Percentiles rank a stretch among this genome's conserved stretches.
Conservation (phyloP, 2,329 filamentous ascomycete species). For the Emmonsiellopsis sp. region DNA sequence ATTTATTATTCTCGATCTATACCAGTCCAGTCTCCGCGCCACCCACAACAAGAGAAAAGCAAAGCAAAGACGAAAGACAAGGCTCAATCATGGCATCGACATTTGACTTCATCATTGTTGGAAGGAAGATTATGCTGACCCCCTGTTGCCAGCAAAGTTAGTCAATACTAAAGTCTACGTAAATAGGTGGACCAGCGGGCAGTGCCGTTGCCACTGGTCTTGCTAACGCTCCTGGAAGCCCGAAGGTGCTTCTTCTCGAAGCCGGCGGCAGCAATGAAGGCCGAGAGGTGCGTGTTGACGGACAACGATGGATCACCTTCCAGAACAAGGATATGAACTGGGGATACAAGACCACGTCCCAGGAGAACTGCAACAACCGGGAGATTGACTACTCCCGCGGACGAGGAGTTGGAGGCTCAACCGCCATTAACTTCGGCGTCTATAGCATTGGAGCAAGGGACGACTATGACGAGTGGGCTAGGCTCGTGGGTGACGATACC, state of each 20-base stretch:
- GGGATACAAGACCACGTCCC: constrained; percentile 42
- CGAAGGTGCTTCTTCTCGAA: constrained; percentile 51
- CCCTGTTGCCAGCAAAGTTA: not conserved
- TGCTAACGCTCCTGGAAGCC: constrained; percentile 36
- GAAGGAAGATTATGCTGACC: constrained; percentile 20
- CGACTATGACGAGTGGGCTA: constrained; percentile 55
- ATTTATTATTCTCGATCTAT: not conserved
- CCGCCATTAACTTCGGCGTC: constrained; percentile 46
- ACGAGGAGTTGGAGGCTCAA: constrained; percentile 43
- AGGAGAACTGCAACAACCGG: constrained; percentile 35
- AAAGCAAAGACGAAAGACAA: not conserved
- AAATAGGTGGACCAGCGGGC: constrained; percentile 50
- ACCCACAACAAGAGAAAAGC: not conserved
- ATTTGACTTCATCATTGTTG: constrained; percentile 33
- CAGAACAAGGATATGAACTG: constrained; percentile 43
- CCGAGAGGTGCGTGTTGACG: constrained; percentile 38
- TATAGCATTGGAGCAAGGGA: constrained; percentile 47
- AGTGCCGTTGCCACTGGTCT: constrained; percentile 46
- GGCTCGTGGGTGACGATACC: constrained; percentile 43
- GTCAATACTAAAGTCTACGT: constrained; percentile 3
- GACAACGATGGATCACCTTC: constrained; percentile 47
- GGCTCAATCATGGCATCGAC: constrained; percentile 1
- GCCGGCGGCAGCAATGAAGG: constrained; percentile 46
- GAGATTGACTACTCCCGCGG: constrained; percentile 43
- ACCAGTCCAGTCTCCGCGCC: not conserved